Base-by-base conservation (phyloP, 495 filamentous ascomycete genomes). In the Trichoderma reesei region DNA sequence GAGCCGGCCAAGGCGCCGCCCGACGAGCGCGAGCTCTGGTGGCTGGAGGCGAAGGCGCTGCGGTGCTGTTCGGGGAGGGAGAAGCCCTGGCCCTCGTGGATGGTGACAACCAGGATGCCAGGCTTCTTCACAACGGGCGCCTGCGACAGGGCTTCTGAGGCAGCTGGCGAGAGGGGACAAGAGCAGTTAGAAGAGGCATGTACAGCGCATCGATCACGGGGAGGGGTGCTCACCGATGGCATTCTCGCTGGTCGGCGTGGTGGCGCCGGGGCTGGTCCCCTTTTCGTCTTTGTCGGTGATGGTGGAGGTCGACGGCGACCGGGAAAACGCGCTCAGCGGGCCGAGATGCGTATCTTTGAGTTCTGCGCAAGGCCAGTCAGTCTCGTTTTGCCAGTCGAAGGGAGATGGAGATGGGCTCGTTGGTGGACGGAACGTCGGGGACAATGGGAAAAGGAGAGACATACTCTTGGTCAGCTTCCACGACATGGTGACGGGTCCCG, bases 331-430 rank as follows among this genome's bases (percentile, higher is more conserved):
- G 70, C 85, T 88, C 66, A 96, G 83, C 68, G 91, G 91, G 51
- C 90, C 90, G 70, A 99, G 78, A 80, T 98, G 94, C 70, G 92
- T 97, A 72, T 97, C 93, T 82, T 98, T 97, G 73, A 98, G 85
- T 76, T 98, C 95, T 98, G 76, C 74, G 73, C 63, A 66, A 36
- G 3, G 3, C 9, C 11, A 33, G 31, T 56, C 14, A 56, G 26
- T 26, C 3, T 56, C 26, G 34, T 56, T n/a, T 48, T 26, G 51
- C 20, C 4, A 31, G 26, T 14, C 46, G 26, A 10, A 1, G 62
- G 61, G 26, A 62, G 54, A 20, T 20, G 37, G 9, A 37, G 59
- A 60, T 14, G 36, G 18, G 20, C 54, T 26, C 26, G 16, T 56
- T n/a, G 51, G 20, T 60, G 18, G 64, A 39, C 18, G 59, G 5